Conservation (phyloP, 495 filamentous ascomycete species). For the Glarea lozoyensis region DNA sequence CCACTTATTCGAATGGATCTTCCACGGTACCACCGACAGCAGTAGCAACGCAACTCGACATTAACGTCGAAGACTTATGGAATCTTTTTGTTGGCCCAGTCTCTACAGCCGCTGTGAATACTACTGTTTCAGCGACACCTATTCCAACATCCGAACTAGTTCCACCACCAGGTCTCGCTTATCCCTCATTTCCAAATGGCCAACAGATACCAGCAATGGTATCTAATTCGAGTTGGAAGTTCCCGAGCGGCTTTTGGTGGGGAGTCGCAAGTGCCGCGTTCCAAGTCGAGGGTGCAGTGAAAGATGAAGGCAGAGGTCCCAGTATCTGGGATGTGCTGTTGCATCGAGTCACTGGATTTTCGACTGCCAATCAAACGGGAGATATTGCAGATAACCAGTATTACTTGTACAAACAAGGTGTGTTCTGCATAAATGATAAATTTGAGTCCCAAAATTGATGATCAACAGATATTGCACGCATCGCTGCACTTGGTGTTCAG, state of each 20-base stretch:
- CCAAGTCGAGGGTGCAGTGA: conserved; percentile 28
- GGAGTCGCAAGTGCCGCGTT: conserved; percentile 25
- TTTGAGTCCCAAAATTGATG: background rate
- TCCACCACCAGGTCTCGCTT: conserved; percentile 14
- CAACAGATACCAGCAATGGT: conserved; percentile 9
- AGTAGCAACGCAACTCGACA: conserved; percentile 2
- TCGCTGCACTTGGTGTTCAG: conserved; percentile 28
- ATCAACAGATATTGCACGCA: conserved; percentile 30
- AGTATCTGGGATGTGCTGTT: conserved; percentile 19
- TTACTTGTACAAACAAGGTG: conserved; percentile 36
- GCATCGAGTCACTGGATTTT: conserved; percentile 15
- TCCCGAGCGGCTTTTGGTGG: conserved; percentile 19
- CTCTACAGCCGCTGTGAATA: conserved; percentile 11
- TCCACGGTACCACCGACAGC: conserved; percentile 4
- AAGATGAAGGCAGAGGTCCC: conserved; percentile 19
- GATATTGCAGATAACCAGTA: conserved; percentile 35
- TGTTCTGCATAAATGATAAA: background rate
- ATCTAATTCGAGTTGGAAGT: conserved; percentile 21
- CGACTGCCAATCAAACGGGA: conserved; percentile 31
- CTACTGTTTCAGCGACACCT: conserved; percentile 15
- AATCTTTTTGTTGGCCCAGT: conserved; percentile 18
- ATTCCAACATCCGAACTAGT: conserved; percentile 15
- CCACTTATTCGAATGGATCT: too few species aligned
- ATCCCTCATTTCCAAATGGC: conserved; percentile 12
- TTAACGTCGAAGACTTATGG: conserved; percentile 12